These are phyloP conservation scores for Avena sativa DNA, from an alignment of 176 grass and related monocot species.

Conservation along the genomic window DNA sequence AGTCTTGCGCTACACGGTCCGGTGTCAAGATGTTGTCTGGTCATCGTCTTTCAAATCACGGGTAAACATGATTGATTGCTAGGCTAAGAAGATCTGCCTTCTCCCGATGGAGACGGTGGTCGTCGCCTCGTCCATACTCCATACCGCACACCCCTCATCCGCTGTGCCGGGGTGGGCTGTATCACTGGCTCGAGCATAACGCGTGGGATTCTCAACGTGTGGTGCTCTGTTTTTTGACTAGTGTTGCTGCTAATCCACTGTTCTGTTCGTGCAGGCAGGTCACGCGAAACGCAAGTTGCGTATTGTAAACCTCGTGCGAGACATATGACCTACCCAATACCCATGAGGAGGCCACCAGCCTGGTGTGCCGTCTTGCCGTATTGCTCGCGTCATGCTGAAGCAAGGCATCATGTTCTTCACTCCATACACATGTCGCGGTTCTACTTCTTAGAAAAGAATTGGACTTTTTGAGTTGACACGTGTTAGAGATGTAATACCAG, in stretches of 20 bases:
- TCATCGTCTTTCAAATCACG: no score
- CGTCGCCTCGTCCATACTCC: no score
- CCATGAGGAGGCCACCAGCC: not conserved
- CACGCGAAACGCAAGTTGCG: not conserved
- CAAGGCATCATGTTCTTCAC: not conserved
- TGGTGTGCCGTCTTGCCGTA: not conserved
- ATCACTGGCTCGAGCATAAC: no score
- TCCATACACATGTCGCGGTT: not conserved
- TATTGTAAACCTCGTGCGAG: not conserved
- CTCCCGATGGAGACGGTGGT: no score
- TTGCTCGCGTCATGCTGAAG: not conserved
- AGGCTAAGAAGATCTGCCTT: no score
- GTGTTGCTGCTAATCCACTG: not conserved
- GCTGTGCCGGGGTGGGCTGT: no score
- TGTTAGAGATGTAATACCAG: no score
- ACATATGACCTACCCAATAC: not conserved
- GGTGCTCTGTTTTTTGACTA: not conserved
- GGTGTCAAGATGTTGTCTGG: no score
- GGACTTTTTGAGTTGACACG: not conserved
- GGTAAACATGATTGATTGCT: no score
- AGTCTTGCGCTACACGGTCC: no score
- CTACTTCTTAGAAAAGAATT: not conserved
- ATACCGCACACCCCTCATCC: no score
- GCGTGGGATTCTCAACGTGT: not conserved
- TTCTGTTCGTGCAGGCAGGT: not conserved